Percentiles rank a stretch among this genome's conserved stretches.
phyloP scores from a whole-genome alignment of 2,329 filamentous ascomycete genomes.

The Fusarium cyanostomum region DNA sequence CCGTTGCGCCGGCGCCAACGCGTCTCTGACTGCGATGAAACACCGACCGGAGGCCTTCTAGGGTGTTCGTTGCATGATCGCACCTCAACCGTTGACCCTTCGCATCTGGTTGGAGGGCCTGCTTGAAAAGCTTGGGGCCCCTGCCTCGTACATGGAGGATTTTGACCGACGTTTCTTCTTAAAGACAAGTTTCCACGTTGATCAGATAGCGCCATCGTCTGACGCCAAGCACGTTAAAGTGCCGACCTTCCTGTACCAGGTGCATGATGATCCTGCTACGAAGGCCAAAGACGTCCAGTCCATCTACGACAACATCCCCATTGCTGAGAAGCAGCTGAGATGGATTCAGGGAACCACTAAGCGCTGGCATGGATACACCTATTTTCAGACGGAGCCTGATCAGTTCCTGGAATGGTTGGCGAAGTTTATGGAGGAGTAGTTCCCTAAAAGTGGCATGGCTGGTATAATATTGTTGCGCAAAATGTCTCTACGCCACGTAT shows the following conservation, averaged over 20 bases:
- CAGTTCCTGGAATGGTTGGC: constrained; percentile 31
- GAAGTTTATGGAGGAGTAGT: constrained; percentile 12
- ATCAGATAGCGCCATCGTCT: neutral
- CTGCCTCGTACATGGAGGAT: constrained; percentile 22
- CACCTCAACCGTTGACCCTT: constrained; percentile 16
- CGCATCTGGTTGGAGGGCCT: constrained; percentile 3
- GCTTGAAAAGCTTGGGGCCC: constrained; percentile 10
- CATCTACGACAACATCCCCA: constrained; percentile 25
- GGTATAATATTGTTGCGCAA: too few species aligned
- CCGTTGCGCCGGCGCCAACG: constrained; percentile 24
- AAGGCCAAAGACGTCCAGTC: constrained; percentile 24
- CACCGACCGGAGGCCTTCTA: constrained; percentile 18
- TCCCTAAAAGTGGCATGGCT: too few species aligned
- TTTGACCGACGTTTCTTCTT: constrained; percentile 21
- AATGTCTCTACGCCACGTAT: too few species aligned
- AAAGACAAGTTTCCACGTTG: constrained; percentile 27
- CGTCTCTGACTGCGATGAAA: constrained; percentile 12
- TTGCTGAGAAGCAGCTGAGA: constrained; percentile 19
- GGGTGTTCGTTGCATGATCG: constrained; percentile 21
- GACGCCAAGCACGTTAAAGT: constrained; percentile 24
- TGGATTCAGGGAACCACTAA: constrained; percentile 24
- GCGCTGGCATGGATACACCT: constrained; percentile 25
- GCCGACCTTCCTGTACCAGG: constrained; percentile 29
- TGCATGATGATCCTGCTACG: constrained; percentile 15
- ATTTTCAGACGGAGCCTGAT: constrained; percentile 24